phyloP scores from a whole-genome alignment of 2,329 filamentous ascomycete species.

The Tolypocladium pustulatum region DNA sequence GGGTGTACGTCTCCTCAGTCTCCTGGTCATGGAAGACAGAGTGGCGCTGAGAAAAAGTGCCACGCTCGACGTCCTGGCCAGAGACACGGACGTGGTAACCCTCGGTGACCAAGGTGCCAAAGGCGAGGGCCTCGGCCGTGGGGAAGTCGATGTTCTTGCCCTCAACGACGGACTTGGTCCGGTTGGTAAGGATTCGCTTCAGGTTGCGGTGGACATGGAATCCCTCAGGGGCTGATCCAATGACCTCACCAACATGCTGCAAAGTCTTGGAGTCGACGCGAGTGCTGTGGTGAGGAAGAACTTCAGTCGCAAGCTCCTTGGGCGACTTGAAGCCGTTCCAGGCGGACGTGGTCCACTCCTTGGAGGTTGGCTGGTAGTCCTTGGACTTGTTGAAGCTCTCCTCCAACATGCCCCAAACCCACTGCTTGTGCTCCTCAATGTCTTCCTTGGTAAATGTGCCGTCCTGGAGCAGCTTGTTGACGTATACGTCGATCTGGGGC shows the following conservation, averaged over 20 bases:
- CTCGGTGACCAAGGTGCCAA: constrained; percentile 82
- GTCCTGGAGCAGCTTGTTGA: constrained; percentile 81
- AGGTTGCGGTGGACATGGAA: constrained; percentile 91
- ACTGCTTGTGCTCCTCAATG: constrained; percentile 97
- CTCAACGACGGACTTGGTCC: constrained; percentile 85
- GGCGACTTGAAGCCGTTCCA: constrained; percentile 99
- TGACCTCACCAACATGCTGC: constrained; percentile 71
- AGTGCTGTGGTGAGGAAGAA: constrained; percentile 84
- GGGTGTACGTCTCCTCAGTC: constrained; percentile 84
- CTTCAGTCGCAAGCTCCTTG: constrained; percentile 91
- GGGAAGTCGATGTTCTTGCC: constrained; percentile 96
- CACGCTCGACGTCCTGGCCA: constrained; percentile 97
- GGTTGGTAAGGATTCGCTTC: constrained; percentile 84
- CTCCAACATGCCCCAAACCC: constrained; percentile 98
- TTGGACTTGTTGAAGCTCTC: constrained; percentile 96
- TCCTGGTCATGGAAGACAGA: constrained; percentile 97
- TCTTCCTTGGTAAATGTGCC: constrained; percentile 96
- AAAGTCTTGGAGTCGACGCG: constrained; percentile 63
- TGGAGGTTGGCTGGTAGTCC: constrained; percentile 90
- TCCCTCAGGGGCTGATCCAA: constrained; percentile 69
- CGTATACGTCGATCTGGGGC: constrained; percentile 80
- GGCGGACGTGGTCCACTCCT: constrained; percentile 96
- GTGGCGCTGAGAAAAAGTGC: constrained; percentile 97
- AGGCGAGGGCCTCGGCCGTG: constrained; percentile 90
- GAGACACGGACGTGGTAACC: constrained; percentile 96